Percentiles rank a stretch among this genome's conserved stretches.
These are phyloP conservation scores for Cercospora zeina DNA, from an alignment of 2,329 filamentous ascomycete genomes.

Conservation along the genomic window DNA sequence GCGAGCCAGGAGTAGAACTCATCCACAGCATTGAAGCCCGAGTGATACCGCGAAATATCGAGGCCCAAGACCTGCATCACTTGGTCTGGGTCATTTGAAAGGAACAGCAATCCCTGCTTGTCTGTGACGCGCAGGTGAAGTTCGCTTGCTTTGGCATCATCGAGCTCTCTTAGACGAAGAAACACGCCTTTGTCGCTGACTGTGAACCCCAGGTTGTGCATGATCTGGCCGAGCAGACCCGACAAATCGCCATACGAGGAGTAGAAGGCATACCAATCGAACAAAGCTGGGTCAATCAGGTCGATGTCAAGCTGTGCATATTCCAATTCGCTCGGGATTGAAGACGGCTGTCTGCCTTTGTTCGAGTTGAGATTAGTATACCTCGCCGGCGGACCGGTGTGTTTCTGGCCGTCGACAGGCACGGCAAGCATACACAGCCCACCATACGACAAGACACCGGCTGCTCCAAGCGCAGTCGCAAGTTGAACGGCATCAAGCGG, in stretches of 20 bases:
- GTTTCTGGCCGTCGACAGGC: conserved; percentile 23
- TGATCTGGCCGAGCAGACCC: conserved; percentile 64
- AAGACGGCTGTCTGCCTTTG: conserved; percentile 10
- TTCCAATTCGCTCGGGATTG: conserved; percentile 27
- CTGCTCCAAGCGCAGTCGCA: conserved; percentile 50
- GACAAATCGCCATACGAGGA: conserved; percentile 71
- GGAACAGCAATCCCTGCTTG: conserved; percentile 57
- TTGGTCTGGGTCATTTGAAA: conserved; percentile 58
- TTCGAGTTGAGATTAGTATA: conserved; percentile 25
- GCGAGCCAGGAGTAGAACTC: conserved; percentile 65
- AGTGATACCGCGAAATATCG: conserved; percentile 51
- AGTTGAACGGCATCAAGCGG: conserved; percentile 39
- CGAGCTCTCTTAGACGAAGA: conserved; percentile 68
- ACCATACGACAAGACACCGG: conserved; percentile 29
- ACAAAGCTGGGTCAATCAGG: conserved; percentile 49
- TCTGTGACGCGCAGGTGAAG: conserved; percentile 26
- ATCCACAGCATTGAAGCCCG: conserved; percentile 56
- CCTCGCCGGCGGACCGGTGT: conserved; percentile 1
- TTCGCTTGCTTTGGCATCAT: conserved; percentile 52
- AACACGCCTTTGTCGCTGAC: conserved; percentile 64
- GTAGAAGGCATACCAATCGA: conserved; percentile 67
- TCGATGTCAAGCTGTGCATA: conserved; percentile 69
- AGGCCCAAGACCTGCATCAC: conserved; percentile 67
- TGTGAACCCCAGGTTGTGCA: conserved; percentile 66
- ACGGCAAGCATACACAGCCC: conserved; percentile 30